Evolutionary conservation across 495 filamentous ascomycete genomes (phyloP).

Genomic region (Aspergillus avenaceus): DNA sequence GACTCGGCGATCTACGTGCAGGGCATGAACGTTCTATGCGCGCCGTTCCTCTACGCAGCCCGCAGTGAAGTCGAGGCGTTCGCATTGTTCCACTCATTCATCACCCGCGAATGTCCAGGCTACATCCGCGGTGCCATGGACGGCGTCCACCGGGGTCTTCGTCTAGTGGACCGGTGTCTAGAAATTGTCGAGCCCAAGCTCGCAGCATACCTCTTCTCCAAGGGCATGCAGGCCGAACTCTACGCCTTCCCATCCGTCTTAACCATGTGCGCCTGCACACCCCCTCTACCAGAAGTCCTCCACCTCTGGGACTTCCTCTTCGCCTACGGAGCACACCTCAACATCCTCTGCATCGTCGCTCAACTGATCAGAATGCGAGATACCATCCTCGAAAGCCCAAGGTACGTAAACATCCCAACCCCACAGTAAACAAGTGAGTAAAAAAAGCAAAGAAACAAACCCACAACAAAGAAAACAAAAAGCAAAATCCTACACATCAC

Average conservation of each 20-base stretch:
- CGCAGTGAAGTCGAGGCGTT: conserved; percentile 94
- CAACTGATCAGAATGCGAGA: conserved; percentile 87
- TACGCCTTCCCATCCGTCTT: conserved; percentile 98
- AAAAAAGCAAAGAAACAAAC: background rate
- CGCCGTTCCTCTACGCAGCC: conserved; percentile 93
- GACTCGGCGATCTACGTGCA: conserved; percentile 89
- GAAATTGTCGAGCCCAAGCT: conserved; percentile 88
- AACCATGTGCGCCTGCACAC: conserved; percentile 92
- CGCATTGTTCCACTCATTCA: conserved; percentile 80
- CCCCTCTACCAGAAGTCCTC: conserved; percentile 91
- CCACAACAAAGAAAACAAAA: background rate
- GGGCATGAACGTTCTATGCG: conserved; percentile 99
- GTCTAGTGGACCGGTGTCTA: conserved; percentile 84
- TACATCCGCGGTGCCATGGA: conserved; percentile 97
- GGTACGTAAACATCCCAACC: conserved; percentile 48
- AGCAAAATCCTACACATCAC: background rate
- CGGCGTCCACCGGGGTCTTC: conserved; percentile 87
- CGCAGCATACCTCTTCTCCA: conserved; percentile 72
- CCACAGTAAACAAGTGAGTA: background rate
- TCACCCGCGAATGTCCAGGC: conserved; percentile 84
- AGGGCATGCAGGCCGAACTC: conserved; percentile 84
- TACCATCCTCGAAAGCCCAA: conserved; percentile 72
- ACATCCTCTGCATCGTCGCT: conserved; percentile 96
- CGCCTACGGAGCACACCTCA: conserved; percentile 90
- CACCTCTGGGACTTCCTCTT: conserved; percentile 98